These are phyloP conservation scores for Iris pallida DNA, from an alignment of 116 monocot genomes.

Conservation along the genomic window DNA sequence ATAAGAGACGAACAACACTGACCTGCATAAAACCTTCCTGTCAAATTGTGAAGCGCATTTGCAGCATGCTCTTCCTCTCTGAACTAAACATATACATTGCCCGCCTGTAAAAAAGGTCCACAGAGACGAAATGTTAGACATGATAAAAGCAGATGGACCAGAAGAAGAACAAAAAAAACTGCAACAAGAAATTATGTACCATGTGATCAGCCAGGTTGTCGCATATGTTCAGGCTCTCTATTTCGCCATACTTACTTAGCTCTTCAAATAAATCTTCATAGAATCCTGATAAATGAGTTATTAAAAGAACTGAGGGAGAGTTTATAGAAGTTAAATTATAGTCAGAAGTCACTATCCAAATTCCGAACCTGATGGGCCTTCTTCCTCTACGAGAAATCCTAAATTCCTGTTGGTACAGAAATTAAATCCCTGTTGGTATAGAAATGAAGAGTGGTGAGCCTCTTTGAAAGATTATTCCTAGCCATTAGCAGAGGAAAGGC, in stretches of 20 bases:
- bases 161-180: background rate
- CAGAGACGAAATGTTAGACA: background rate
- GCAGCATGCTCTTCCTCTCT: conserved; percentile 43
- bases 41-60: conserved; percentile 16
- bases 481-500: too few species aligned
- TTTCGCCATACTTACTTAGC: conserved; percentile 40
- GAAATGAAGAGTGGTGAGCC: too few species aligned
- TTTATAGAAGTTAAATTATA: too few species aligned
- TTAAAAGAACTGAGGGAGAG: too few species aligned
- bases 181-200: conserved; percentile 14
- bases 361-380: too few species aligned
- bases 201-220: conserved; percentile 52
- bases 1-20: background rate
- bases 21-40: conserved; percentile 42
- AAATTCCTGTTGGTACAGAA: too few species aligned
- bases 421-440: too few species aligned
- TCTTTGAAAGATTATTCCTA: too few species aligned
- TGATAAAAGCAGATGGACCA: background rate
- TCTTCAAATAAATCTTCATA: conserved; percentile 50
- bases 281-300: conserved; percentile 18
- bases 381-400: too few species aligned
- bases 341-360: too few species aligned
- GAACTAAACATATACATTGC: conserved; percentile 57
- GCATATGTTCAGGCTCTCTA: conserved; percentile 45
- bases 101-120: conserved; percentile 19